Evolutionary conservation across 305 asterid species (phyloP), one percentile per base, ranked within the genome.

Genomic region (Stenogyne calaminthoides): DNA sequence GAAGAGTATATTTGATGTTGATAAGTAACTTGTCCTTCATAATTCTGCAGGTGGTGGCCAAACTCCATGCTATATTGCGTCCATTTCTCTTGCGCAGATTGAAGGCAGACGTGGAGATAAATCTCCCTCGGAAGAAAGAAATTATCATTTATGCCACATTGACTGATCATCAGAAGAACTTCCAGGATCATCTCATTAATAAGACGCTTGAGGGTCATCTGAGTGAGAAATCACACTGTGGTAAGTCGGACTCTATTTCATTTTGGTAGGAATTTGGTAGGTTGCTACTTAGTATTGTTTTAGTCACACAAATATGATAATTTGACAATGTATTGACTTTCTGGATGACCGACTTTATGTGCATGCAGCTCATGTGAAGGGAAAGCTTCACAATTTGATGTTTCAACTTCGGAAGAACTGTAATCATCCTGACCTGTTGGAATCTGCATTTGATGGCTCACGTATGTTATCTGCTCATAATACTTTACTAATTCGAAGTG

Each of bases 341-440:
- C 39, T 73, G 70, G 27, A 60, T 67, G 56, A 55, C 69, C 76
- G 74, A 74, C 67, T 58, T 55, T 55, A 61, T 79, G 62, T 58
- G 61, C 68, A 36, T 88, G 88, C 96, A 92, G 99, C 84, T 71
- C 39, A 69, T 73, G 89, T 77, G 80, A 92, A 79, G 78, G 97
- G 93, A 70, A 92, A 77, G 81, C 95, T 95, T 72, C 84, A 78
- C 79, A 92, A 95, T 80, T 70, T 95, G 90, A 85, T 92, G 97
- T 0, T 92, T 75, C 99, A 95, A 79, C 98, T 95, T 15, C 78
- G 98, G 81, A 95, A 95, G 87, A 91, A 89, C 65, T 95, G 99
- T 90, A 88, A 89, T 84, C 98, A 95, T 74, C 99, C 99, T 71
- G 99, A 95, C 75, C 91, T 95, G 51, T 84, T 95, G 86, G 96